Percentiles rank a stretch among this genome's conserved stretches.
phyloP scores from a whole-genome alignment of 495 filamentous ascomycete species.

The Aspergillus hancockii region DNA sequence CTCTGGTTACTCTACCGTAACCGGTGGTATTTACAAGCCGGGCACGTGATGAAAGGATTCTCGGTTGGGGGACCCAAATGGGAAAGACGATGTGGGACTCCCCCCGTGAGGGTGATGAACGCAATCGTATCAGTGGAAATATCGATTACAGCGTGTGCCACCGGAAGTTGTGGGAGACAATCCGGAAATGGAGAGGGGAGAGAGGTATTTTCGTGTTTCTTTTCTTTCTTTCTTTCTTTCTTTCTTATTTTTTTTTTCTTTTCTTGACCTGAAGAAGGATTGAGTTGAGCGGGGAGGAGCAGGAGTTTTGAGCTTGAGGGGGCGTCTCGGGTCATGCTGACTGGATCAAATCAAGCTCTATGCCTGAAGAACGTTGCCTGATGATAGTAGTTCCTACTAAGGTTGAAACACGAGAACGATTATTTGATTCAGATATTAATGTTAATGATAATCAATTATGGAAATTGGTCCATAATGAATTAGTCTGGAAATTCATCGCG shows the following conservation, averaged over 20 bases:
- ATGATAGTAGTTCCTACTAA: not conserved
- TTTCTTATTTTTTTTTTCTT: no score
- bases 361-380: not conserved
- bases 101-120: slow-evolving; percentile 14
- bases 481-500: not conserved
- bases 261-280: not conserved
- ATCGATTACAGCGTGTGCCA: not conserved
- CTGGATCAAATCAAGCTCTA: no score
- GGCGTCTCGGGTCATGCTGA: no score
- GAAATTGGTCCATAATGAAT: not conserved
- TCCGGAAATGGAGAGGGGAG: not conserved
- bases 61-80: slow-evolving; percentile 17
- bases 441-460: no score
- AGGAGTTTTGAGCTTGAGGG: no score
- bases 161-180: not conserved
- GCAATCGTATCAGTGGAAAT: slow-evolving; percentile 10
- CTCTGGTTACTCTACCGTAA: not conserved
- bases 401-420: not conserved
- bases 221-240: no score
- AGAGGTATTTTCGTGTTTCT: not conserved
- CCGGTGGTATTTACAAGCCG: not conserved
- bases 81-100: slow-evolving; percentile 16
- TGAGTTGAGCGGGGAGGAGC: not conserved
- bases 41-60: slow-evolving; percentile 14
- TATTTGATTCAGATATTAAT: not conserved